These are phyloP conservation scores for Novymonas esmeraldas DNA, from an alignment of 208 protist species.

Conservation along the genomic window DNA sequence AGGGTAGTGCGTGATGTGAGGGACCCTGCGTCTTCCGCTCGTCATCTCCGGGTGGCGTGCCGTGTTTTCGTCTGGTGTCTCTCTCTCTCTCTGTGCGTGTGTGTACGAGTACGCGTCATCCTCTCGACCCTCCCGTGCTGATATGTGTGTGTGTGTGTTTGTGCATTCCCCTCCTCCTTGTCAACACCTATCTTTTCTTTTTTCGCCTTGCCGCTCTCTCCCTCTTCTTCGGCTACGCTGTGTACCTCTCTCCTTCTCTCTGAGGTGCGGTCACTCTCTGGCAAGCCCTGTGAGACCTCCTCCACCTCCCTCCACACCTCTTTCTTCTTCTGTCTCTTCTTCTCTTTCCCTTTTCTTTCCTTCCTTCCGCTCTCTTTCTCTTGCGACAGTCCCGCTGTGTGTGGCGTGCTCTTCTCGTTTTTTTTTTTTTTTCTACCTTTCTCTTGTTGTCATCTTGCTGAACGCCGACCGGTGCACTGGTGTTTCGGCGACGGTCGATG, in stretches of 20 bases:
- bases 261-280: too few species aligned
- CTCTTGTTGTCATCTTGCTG: not conserved
- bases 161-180: too few species aligned
- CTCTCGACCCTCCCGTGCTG: too few species aligned
- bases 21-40: not conserved
- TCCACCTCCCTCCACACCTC: too few species aligned
- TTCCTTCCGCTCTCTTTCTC: not conserved
- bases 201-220: not conserved
- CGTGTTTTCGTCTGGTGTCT: not conserved
- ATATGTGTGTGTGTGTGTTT: too few species aligned
- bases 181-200: not conserved
- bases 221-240: too few species aligned
- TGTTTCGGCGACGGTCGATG: too few species aligned
- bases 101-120: too few species aligned
- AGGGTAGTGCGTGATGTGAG: too few species aligned
- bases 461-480: too few species aligned
- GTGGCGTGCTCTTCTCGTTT: not conserved
- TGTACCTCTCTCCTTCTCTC: too few species aligned
- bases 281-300: too few species aligned
- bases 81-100: not conserved
- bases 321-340: conserved; percentile 7
- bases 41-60: not conserved
- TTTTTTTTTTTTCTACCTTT: not conserved
- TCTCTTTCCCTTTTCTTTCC: conserved; percentile 6
- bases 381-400: conserved; percentile 9